Evolutionary conservation across 257 asterid genomes (phyloP).

Genomic region (Lantana camara): DNA sequence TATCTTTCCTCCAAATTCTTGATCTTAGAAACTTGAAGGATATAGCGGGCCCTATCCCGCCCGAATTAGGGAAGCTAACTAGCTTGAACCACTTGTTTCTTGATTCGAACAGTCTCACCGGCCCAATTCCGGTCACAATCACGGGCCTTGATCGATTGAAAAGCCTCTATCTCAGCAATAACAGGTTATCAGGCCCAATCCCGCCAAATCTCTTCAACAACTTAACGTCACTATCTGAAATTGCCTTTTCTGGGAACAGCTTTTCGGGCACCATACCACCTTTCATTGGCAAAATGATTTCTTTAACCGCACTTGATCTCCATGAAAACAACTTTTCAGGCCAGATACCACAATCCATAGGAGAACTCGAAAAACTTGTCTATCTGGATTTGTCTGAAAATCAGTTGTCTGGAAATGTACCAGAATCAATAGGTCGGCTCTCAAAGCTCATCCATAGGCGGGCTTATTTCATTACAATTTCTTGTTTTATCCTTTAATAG

Average conservation of each 20-base stretch:
- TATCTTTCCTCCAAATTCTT: constrained; percentile 46
- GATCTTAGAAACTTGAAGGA: constrained; percentile 30
- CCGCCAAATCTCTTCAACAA: constrained; percentile 37
- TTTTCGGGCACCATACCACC: constrained; percentile 56
- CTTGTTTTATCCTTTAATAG: constrained; percentile 43
- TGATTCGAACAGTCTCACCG: constrained; percentile 43
- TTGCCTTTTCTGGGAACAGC: constrained; percentile 45
- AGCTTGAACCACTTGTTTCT: too few species aligned
- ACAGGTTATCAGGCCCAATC: constrained; percentile 49
- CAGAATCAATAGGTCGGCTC: constrained; percentile 47
- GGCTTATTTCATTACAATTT: constrained; percentile 43
- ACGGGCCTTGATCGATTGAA: constrained; percentile 28
- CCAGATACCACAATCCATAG: constrained; percentile 47
- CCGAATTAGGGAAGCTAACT: too few species aligned
- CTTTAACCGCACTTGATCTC: constrained; percentile 45
- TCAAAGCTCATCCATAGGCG: constrained; percentile 43
- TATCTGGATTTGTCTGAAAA: constrained; percentile 49
- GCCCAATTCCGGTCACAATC: constrained; percentile 48
- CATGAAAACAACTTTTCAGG: constrained; percentile 47
- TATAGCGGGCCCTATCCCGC: too few species aligned
- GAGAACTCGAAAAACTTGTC: constrained; percentile 40
- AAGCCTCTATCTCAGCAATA: constrained; percentile 40
- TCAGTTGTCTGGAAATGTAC: constrained; percentile 49
- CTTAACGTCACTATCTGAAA: constrained; percentile 34
- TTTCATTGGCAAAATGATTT: constrained; percentile 41